phyloP scores from a whole-genome alignment of 257 asterid species.

The Catharanthus roseus region DNA sequence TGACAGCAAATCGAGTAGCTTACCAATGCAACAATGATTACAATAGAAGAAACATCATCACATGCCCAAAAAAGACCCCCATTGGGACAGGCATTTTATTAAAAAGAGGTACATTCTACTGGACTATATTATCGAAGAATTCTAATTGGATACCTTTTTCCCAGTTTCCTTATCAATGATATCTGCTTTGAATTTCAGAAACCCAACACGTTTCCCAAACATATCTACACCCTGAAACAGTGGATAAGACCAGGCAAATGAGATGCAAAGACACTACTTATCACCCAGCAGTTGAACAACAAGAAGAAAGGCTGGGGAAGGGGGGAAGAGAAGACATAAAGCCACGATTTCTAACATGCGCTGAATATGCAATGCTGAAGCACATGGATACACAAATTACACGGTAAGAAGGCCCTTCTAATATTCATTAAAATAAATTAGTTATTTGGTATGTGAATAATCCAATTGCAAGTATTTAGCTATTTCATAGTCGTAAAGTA shows the following conservation, averaged over 20 bases:
- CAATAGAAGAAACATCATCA: not conserved
- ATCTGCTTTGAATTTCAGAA: conserved; percentile 88
- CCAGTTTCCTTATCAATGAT: conserved; percentile 70
- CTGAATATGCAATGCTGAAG: too few species aligned
- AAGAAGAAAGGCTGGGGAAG: not conserved
- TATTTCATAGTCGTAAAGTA: too few species aligned
- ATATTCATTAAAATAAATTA: too few species aligned
- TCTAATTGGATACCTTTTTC: conserved; percentile 38
- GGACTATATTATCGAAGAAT: conserved; percentile 8
- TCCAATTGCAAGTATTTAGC: too few species aligned
- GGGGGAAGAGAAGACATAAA: not conserved
- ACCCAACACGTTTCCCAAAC: conserved; percentile 93
- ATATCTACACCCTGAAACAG: conserved; percentile 72
- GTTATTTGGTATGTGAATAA: too few species aligned
- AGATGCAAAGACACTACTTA: conserved; percentile 1
- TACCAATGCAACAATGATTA: not conserved
- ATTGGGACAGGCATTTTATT: not conserved
- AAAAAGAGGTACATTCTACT: conserved; percentile 12
- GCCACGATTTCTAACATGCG: not conserved
- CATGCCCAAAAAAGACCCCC: not conserved
- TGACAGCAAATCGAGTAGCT: not conserved
- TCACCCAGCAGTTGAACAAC: not conserved
- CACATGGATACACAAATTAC: not conserved
- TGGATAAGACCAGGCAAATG: conserved; percentile 10
- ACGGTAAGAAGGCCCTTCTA: not conserved